Evolutionary conservation across 805 yeast genomes (phyloP), one percentile per base, ranked within the genome.

Genomic region (Cyberlindnera galapagoensis): DNA sequence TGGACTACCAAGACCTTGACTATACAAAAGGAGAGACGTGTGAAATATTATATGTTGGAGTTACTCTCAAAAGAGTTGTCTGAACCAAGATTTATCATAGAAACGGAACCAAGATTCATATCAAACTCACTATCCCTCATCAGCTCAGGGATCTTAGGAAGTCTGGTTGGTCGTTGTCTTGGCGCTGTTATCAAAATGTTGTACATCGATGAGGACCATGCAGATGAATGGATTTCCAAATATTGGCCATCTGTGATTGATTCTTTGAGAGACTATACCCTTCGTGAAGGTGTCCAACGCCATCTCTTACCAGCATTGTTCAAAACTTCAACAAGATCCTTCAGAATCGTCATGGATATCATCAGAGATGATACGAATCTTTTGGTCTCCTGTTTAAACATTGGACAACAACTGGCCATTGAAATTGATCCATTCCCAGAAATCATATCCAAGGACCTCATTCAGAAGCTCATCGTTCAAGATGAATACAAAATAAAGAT

Each of bases 241-340:
- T 44, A 47, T 18, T 51, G 56, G 56, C 25, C 17, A 3, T 47
- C 53, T 9, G 43, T 51, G 1, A 34, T 38, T 10, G 9, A 25
- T 1, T 45, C 47, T 3, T 23, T 51, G 11, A 31, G 27, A 29
- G 33, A 38, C 21, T 6, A 32, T 1, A 21, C 33, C 11, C 20
- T 46, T 1, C 39, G 47, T 28, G 60, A 65, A 28, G 74, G 77
- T 36, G 60, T 80, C 3, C 72, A 72, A 32, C 54, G 67, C 2
- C 76, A 83, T 47, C 51, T 86, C 4, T 49, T 87, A 12, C 87
- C 88, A 1, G 62, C 62, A 12, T 49, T 87, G 6, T 76, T 86
- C 54, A 69, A 67, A 44, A 51, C 65, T 20, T 71, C 80, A 4
- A 62, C 67, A 1, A 36, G 45, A 4, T 65, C 69, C 2, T 71